These are phyloP conservation scores for Dacryopinax spathularia DNA, from an alignment of 768 basidiomycete species.

Conservation along the genomic window DNA sequence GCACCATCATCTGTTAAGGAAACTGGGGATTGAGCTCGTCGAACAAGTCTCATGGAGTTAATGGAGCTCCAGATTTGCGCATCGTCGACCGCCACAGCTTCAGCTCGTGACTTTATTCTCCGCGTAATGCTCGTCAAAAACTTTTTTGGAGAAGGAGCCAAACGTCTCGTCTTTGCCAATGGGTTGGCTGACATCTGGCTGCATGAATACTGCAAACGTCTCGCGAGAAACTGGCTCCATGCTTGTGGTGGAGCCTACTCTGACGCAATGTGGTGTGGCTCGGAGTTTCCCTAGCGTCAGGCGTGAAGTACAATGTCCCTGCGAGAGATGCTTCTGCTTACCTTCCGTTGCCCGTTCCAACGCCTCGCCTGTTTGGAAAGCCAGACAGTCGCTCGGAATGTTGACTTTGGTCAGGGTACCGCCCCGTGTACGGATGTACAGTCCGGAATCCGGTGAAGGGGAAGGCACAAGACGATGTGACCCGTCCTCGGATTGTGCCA, in stretches of 20 bases:
- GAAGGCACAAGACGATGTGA: conserved; percentile 41
- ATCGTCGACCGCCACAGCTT: too few species aligned
- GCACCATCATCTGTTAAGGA: too few species aligned
- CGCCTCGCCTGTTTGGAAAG: conserved; percentile 96
- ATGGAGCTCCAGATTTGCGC: too few species aligned
- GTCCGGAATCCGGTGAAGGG: conserved; percentile 64
- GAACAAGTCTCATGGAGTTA: too few species aligned
- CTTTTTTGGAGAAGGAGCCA: conserved; percentile 74
- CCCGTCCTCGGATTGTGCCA: conserved; percentile 33
- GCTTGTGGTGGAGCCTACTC: conserved; percentile 41
- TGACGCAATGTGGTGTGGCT: conserved; percentile 92
- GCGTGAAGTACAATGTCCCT: too few species aligned
- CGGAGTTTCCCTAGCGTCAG: conserved; percentile 36
- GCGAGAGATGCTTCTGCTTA: too few species aligned
- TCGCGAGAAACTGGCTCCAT: conserved; percentile 53
- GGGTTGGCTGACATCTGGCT: conserved; percentile 67
- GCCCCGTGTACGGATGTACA: conserved; percentile 81
- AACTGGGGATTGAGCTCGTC: too few species aligned
- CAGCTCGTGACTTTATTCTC: too few species aligned
- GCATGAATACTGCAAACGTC: conserved; percentile 81
- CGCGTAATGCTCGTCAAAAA: conserved; percentile 50
- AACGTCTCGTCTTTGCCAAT: conserved; percentile 64
- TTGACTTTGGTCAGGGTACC: conserved; percentile 66
- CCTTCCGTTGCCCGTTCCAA: conserved; percentile 76
- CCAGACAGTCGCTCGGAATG: conserved; percentile 72